Evolutionary conservation across 2,329 filamentous ascomycete species (phyloP).

Genomic region (Aspergillus persii): DNA sequence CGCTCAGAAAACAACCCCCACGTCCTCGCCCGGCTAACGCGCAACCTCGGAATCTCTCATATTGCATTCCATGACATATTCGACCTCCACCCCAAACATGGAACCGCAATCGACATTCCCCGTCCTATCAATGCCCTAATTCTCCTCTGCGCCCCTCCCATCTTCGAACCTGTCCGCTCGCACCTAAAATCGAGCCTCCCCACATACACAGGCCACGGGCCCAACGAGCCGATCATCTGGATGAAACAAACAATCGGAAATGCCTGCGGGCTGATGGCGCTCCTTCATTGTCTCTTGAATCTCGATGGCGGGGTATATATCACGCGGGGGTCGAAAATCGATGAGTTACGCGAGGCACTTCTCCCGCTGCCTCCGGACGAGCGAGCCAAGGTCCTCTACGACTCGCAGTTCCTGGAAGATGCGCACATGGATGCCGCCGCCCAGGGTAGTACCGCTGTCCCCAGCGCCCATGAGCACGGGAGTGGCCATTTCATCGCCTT

Average conservation of each 20-base stretch:
- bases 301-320: slow-evolving; percentile 44
- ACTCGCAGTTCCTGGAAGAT: slow-evolving; percentile 30
- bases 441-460: slow-evolving; percentile 4
- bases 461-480: slow-evolving; percentile 1
- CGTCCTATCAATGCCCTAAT: slow-evolving; percentile 55
- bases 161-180: slow-evolving; percentile 43
- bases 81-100: slow-evolving; percentile 47
- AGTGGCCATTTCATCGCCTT: slow-evolving; percentile 32
- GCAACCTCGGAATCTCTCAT: slow-evolving; percentile 48
- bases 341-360: slow-evolving; percentile 44
- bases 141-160: slow-evolving; percentile 49
- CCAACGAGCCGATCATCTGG: slow-evolving; percentile 55
- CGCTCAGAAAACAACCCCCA: slow-evolving; percentile 55
- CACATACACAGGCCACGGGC: slow-evolving; percentile 48
- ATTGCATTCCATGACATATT: slow-evolving; percentile 56
- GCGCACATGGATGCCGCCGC: slow-evolving; percentile 19
- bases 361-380: slow-evolving; percentile 44
- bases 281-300: slow-evolving; percentile 56
- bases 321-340: slow-evolving; percentile 43
- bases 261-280: slow-evolving; percentile 58
- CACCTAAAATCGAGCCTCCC: slow-evolving; percentile 40
- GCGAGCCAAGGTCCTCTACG: slow-evolving; percentile 53
- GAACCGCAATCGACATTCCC: slow-evolving; percentile 47
- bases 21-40: slow-evolving; percentile 51
- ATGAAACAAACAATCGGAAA: slow-evolving; percentile 59